Conservation (phyloP, 2,329 filamentous ascomycete species). For the Aspergillus ibericus region DNA sequence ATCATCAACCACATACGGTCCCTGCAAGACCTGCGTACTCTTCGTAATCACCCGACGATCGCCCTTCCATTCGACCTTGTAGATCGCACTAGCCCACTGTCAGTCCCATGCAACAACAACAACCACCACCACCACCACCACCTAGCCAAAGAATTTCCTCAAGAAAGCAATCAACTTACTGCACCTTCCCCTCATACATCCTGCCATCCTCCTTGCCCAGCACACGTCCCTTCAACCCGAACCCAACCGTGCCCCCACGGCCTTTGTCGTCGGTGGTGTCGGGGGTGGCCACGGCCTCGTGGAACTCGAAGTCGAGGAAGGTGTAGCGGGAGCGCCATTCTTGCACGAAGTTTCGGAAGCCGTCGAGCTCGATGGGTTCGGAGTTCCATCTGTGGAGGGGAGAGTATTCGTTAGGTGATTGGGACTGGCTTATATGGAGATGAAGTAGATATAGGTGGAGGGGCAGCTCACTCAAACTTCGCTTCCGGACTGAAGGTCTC, state of each 20-base stretch:
- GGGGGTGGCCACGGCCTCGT: not conserved
- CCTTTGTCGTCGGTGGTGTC: not conserved
- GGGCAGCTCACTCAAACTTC: not conserved
- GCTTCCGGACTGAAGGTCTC: not conserved
- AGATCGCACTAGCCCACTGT: not conserved
- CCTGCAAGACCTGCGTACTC: not conserved
- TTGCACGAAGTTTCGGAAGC: not conserved
- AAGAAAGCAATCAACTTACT: not conserved
- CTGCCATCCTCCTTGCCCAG: not conserved
- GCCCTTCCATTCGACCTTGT: not conserved
- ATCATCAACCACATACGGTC: not conserved
- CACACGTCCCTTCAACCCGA: not conserved
- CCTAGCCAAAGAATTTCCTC: too few relatives aligned
- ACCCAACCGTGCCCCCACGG: not conserved
- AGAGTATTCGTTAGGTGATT: not conserved
- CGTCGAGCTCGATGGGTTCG: not conserved
- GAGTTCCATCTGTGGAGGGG: not conserved
- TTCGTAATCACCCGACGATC: not conserved
- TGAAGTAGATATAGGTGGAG: too few relatives aligned
- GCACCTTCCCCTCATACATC: not conserved
- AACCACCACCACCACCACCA: too few relatives aligned
- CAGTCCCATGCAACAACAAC: not conserved
- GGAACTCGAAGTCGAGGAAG: not conserved
- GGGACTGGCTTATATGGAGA: not conserved
- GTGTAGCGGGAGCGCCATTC: not conserved